phyloP scores from a whole-genome alignment of 805 yeast genomes.

The Starmerella vitae region DNA sequence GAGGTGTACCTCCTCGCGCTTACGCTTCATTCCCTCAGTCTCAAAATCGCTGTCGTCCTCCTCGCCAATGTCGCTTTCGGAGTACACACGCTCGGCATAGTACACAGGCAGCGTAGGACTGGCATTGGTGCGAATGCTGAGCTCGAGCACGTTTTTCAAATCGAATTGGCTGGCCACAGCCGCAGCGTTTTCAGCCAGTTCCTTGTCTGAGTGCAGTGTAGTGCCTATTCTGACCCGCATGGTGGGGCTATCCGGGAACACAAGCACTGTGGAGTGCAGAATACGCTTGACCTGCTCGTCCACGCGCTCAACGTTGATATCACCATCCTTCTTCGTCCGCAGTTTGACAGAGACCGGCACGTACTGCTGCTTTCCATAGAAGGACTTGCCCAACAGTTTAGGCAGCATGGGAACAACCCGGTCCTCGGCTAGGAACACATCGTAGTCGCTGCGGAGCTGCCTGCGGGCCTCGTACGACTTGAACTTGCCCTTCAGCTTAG shows the following conservation, averaged over 20 bases:
- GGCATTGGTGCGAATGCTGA: constrained; percentile 51
- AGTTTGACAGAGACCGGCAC: constrained; percentile 41
- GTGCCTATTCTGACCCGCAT: constrained; percentile 56
- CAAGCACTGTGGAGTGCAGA: constrained; percentile 43
- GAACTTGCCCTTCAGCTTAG: constrained; percentile 68
- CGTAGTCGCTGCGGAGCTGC: constrained; percentile 52
- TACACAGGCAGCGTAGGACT: constrained; percentile 82
- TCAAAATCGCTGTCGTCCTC: constrained; percentile 29
- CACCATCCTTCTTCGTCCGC: constrained; percentile 24
- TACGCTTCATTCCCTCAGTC: constrained; percentile 22
- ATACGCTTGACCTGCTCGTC: constrained; percentile 47
- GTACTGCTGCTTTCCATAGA: constrained; percentile 56
- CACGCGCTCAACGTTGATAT: constrained; percentile 40
- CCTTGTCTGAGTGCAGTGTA: constrained; percentile 32
- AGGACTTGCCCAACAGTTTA: constrained; percentile 64
- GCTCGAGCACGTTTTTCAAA: constrained; percentile 24
- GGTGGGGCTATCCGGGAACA: constrained; percentile 62
- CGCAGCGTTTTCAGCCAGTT: constrained; percentile 47
- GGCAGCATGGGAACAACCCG: constrained; percentile 70
- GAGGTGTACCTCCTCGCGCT: constrained; percentile 31
- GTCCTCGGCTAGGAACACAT: constrained; percentile 75
- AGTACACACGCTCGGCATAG: constrained; percentile 42
- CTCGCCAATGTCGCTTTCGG: constrained; percentile 36
- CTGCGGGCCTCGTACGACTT: constrained; percentile 83
- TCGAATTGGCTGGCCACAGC: constrained; percentile 39